A percentile compares a stretch with the other conserved stretches of the same genome.
phyloP scores from a whole-genome alignment of 495 filamentous ascomycete species.

The Cetradonia linearis region DNA sequence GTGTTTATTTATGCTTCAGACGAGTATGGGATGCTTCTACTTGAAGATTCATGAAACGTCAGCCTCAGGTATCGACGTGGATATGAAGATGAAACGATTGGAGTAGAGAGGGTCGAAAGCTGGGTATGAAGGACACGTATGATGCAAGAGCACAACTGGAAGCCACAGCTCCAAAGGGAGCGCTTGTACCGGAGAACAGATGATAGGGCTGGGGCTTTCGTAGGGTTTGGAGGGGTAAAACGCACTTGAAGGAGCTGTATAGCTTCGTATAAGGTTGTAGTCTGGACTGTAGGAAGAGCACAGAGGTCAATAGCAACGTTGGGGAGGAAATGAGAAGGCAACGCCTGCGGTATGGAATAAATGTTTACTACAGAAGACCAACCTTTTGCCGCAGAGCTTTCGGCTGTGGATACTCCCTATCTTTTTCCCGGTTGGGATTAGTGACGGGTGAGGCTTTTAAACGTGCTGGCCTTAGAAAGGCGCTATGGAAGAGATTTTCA shows the following conservation, averaged over 20 bases:
- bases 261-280: background rate
- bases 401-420: conserved; percentile 5
- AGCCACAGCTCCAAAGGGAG: background rate
- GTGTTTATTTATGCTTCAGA: background rate
- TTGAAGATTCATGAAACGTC: background rate
- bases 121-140: background rate
- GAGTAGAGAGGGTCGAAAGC: background rate
- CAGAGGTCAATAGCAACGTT: background rate
- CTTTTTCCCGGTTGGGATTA: background rate
- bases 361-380: background rate
- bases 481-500: conserved; percentile 3
- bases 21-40: too few relatives aligned
- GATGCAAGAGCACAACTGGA: background rate
- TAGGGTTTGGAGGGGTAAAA: background rate
- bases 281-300: background rate
- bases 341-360: background rate
- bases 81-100: background rate
- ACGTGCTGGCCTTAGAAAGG: conserved; percentile 4
- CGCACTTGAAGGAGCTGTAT: background rate
- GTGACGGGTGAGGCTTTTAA: conserved; percentile 1
- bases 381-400: background rate
- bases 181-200: too few relatives aligned
- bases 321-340: too few relatives aligned
- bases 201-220: background rate
- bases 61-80: background rate